phyloP scores from a whole-genome alignment of 257 asterid genomes.

The Solanum peruvianum region DNA sequence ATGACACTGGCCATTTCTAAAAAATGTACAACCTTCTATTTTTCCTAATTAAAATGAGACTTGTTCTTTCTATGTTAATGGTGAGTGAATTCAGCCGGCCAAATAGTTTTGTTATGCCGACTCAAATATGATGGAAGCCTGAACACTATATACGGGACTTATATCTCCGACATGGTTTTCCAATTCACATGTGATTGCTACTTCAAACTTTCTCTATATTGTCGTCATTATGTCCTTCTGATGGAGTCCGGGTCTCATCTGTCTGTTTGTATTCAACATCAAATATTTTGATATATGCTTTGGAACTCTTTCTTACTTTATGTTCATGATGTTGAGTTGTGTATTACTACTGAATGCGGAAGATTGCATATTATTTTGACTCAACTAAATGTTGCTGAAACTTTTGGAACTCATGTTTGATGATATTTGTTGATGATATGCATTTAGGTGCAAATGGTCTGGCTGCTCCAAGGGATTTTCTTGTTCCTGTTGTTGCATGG shows the following conservation, averaged over 20 bases:
- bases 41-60: no score
- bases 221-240: background rate
- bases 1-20: no score
- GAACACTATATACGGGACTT: slow-evolving; percentile 88
- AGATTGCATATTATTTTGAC: slow-evolving; percentile 65
- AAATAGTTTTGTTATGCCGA: no score
- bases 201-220: background rate
- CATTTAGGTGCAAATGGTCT: slow-evolving; percentile 74
- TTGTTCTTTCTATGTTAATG: no score
- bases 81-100: no score
- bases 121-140: background rate
- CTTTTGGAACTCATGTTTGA: slow-evolving; percentile 48
- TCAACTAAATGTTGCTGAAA: slow-evolving; percentile 81
- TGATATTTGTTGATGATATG: no score
- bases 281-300: background rate
- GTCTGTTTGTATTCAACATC: background rate
- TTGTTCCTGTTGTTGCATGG: slow-evolving; percentile 77
- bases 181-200: slow-evolving; percentile 71
- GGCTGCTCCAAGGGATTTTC: slow-evolving; percentile 67
- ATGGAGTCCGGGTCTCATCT: background rate
- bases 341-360: slow-evolving; percentile 93
- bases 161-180: slow-evolving; percentile 85
- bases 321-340: slow-evolving; percentile 40
- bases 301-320: background rate
- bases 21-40: no score